Conservation (phyloP, 1,284 basidiomycete genomes). For the Tetrapyrgos nigripes region DNA sequence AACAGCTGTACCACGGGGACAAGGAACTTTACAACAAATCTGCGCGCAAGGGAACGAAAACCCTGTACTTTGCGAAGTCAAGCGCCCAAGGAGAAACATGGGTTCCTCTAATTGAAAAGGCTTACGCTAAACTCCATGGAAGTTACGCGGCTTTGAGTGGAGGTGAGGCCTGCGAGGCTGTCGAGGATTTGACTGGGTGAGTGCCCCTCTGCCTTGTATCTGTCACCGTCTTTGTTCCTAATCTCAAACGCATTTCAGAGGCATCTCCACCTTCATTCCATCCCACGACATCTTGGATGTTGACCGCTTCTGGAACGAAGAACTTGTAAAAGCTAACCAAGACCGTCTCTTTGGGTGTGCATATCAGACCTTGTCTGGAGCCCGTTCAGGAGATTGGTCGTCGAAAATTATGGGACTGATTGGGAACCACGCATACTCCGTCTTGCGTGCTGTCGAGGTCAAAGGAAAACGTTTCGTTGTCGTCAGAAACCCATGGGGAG, state of each 20-base stretch:
- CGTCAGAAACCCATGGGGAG: slow-evolving; percentile 41
- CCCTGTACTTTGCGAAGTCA: slow-evolving; percentile 57
- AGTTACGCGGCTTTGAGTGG: slow-evolving; percentile 48
- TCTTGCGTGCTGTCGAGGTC: slow-evolving; percentile 38
- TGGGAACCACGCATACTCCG: slow-evolving; percentile 38
- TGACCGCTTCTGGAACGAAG: slow-evolving; percentile 51
- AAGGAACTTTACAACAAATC: slow-evolving; percentile 50
- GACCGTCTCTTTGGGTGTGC: slow-evolving; percentile 56
- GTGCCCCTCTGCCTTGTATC: slow-evolving; percentile 3
- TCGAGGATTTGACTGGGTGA: slow-evolving; percentile 59
- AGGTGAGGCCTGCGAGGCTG: slow-evolving; percentile 48
- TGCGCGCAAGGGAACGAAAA: slow-evolving; percentile 52
- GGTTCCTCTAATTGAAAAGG: slow-evolving; percentile 63
- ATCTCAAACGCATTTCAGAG: slow-evolving; percentile 31
- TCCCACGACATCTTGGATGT: slow-evolving; percentile 52
- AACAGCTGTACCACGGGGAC: slow-evolving; percentile 53
- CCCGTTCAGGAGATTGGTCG: slow-evolving; percentile 37
- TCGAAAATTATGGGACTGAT: slow-evolving; percentile 43
- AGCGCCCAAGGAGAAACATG: slow-evolving; percentile 54
- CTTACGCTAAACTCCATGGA: slow-evolving; percentile 60
- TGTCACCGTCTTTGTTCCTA: slow-evolving; percentile 5
- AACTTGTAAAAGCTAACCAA: slow-evolving; percentile 46
- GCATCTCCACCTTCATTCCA: slow-evolving; percentile 47
- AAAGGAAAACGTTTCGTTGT: slow-evolving; percentile 39
- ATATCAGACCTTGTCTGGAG: slow-evolving; percentile 40